Evolutionary conservation across 139 green algal genomes (phyloP), one percentile per base, ranked within the genome.

Genomic region (Nannochloris sp.): DNA sequence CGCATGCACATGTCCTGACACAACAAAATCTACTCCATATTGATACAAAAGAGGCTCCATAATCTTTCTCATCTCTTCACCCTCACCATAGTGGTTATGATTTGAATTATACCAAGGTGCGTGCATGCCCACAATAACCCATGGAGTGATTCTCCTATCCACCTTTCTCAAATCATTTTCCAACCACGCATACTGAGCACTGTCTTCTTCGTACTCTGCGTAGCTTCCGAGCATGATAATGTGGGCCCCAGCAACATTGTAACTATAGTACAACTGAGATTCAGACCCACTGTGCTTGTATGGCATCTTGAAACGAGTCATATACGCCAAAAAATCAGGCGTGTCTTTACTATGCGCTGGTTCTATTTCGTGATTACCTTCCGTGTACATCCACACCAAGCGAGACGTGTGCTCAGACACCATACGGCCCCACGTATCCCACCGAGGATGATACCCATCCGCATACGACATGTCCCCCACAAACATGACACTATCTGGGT

Each of bases 41-140:
- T 83, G 36, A 61, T 75, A 82, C 44, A 92, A 66, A 44, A 89
- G 23, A 11, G 31, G 27, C 67, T 92, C 84, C 66, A 90, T 77
- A 23, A 50, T 46, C 4, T 36, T 63, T 61, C 62, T 66, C 78
- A 89, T 88, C 34, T 50, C 69, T n/a, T 88, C 77, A 18, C 65
- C 74, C 60, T 92, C 85, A 5, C 64, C 65, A 51, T 82, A 71
- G 61, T 91, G 85, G 3, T 67, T 74, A 11, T 48, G 27, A 61
- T 91, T 91, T 69, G 72, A 81, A 72, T 85, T 88, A 78, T 91
- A 82, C 69, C 83, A 95, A 15, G 87, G 87, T 7, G 81, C 85
- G 64, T 95, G 87, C 51, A 87, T 68, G 46, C 61, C 65, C 4
- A 79, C 84, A 23, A 94, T 65, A 23, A 94, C 29, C 84, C 84